A percentile compares a stretch with the other conserved stretches of the same genome.
These are phyloP conservation scores for Mucor piriformis DNA, from an alignment of 371 early-diverging fungal species.

Conservation along the genomic window DNA sequence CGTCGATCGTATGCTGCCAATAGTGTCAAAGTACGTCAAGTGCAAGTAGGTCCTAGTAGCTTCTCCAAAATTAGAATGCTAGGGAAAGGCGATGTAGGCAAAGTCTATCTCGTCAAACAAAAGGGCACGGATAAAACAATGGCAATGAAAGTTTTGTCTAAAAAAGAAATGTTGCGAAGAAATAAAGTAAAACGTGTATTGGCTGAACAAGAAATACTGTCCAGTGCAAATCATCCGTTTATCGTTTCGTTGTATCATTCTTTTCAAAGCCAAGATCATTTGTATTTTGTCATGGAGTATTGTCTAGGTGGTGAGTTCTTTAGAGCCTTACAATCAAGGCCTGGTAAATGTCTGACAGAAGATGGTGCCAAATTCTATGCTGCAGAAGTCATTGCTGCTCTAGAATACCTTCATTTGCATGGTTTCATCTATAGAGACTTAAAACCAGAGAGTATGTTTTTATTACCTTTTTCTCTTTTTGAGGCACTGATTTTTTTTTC, in stretches of 20 bases:
- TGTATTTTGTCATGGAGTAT: conserved; percentile 98
- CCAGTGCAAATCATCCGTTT: conserved; percentile 93
- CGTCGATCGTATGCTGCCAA: conserved; percentile 79
- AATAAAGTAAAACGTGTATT: conserved; percentile 95
- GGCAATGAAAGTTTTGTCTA: conserved; percentile 92
- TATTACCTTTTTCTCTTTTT: too few species aligned
- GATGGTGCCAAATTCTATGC: conserved; percentile 96
- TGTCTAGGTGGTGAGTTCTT: conserved; percentile 99
- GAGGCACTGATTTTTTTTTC: background rate
- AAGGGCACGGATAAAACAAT: conserved; percentile 79
- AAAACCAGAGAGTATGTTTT: conserved; percentile 93
- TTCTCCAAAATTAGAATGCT: conserved; percentile 85
- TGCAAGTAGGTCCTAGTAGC: conserved; percentile 45
- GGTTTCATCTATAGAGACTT: conserved; percentile 97
- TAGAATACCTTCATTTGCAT: conserved; percentile 94
- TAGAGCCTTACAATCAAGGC: conserved; percentile 78
- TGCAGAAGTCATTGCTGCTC: conserved; percentile 90
- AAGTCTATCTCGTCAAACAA: conserved; percentile 91
- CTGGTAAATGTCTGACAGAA: conserved; percentile 84
- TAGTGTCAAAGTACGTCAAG: conserved; percentile 77
- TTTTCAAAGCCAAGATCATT: conserved; percentile 91
- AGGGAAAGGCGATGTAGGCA: conserved; percentile 96
- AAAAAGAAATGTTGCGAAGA: conserved; percentile 93
- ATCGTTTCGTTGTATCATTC: conserved; percentile 96
- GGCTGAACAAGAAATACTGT: conserved; percentile 95